Percentiles rank a stretch among this genome's conserved stretches.
phyloP scores from a whole-genome alignment of 768 basidiomycete genomes.

The Boletus pseudo-olivaceus region DNA sequence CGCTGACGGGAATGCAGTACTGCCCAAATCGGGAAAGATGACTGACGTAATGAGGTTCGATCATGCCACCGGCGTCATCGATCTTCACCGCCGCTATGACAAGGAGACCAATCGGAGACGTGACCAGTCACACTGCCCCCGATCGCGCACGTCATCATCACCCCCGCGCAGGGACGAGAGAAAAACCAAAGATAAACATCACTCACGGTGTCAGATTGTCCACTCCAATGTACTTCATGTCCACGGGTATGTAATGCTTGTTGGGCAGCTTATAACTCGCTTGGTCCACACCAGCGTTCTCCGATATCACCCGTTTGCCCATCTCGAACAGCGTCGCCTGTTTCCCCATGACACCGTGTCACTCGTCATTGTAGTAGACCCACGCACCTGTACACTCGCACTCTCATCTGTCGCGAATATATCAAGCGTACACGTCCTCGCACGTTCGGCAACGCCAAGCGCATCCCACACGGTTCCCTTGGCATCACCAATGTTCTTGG shows the following conservation, averaged over 20 bases:
- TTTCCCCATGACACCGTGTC: neutral
- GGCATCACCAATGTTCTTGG: slow-evolving; percentile 29
- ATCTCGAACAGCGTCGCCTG: slow-evolving; percentile 94
- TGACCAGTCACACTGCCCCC: neutral
- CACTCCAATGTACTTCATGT: slow-evolving; percentile 69
- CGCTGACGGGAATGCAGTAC: slow-evolving; percentile 7
- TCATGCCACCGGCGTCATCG: slow-evolving; percentile 30
- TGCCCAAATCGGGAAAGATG: neutral
- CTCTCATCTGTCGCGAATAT: slow-evolving; percentile 85
- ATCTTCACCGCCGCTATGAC: slow-evolving; percentile 18
- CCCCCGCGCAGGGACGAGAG: neutral
- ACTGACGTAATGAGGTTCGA: slow-evolving; percentile 22
- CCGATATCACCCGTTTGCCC: slow-evolving; percentile 65
- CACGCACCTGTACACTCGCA: slow-evolving; percentile 82
- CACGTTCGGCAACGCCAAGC: slow-evolving; percentile 46
- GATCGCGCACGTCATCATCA: slow-evolving; percentile 20
- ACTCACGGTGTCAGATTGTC: slow-evolving; percentile 69
- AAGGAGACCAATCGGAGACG: slow-evolving; percentile 12
- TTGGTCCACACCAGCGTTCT: slow-evolving; percentile 54
- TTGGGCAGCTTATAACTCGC: slow-evolving; percentile 84
- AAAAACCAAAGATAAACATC: slow-evolving; percentile 1
- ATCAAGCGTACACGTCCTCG: slow-evolving; percentile 66
- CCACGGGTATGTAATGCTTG: slow-evolving; percentile 91
- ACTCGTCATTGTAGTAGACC: accelerated
- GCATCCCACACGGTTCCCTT: slow-evolving; percentile 60